Conservation (phyloP, 305 asterid genomes). For the Euphrasia arctica region DNA sequence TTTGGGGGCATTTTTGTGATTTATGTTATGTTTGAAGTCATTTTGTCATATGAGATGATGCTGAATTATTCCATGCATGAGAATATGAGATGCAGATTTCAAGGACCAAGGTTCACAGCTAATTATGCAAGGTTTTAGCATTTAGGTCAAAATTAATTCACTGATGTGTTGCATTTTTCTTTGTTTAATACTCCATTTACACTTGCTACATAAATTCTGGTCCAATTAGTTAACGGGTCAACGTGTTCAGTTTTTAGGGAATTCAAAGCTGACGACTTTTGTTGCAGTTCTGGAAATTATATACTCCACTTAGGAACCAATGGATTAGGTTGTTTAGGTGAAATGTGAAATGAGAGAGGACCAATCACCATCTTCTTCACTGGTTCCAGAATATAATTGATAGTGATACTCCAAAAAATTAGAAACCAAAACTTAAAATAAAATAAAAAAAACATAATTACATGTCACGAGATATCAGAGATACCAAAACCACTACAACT, state of each 20-base stretch:
- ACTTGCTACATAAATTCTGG: not conserved
- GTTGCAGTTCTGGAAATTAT: constrained; percentile 14
- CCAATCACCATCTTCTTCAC: constrained; percentile 28
- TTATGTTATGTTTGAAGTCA: too few relatives aligned
- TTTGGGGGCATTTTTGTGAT: too few relatives aligned
- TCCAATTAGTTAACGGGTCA: constrained; percentile 13
- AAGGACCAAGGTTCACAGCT: too few relatives aligned
- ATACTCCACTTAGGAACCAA: not conserved
- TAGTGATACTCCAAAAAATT: constrained; percentile 36
- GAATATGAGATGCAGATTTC: too few relatives aligned
- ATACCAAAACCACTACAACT: constrained; percentile 64
- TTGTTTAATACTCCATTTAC: not conserved
- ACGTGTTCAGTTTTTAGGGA: constrained; percentile 8
- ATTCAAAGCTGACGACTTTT: constrained; percentile 16
- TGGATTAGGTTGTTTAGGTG: constrained; percentile 30
- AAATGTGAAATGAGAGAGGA: constrained; percentile 25
- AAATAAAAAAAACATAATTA: constrained; percentile 28
- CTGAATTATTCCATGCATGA: not conserved
- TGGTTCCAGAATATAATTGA: constrained; percentile 28
- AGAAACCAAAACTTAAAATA: constrained; percentile 34
- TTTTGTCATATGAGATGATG: not conserved
- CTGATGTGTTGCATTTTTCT: not conserved
- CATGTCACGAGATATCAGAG: constrained; percentile 48
- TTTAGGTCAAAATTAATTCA: not conserved
- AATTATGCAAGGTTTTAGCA: too few relatives aligned